phyloP scores from a whole-genome alignment of 352 stramenopile species.

The Pythium plurisporium region DNA sequence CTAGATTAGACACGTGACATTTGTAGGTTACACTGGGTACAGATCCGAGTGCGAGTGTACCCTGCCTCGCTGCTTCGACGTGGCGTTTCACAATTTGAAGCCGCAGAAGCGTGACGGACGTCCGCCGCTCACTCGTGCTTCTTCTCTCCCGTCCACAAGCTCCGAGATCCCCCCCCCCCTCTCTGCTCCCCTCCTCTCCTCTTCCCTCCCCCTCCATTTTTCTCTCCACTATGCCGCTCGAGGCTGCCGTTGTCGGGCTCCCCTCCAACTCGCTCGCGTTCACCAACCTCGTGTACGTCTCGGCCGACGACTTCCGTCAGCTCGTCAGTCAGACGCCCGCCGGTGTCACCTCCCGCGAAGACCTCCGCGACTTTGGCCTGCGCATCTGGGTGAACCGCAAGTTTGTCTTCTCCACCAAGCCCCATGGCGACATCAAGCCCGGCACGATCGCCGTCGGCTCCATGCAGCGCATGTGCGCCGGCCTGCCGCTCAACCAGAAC shows the following conservation, averaged over 20 bases:
- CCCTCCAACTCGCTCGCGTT: constrained; percentile 76
- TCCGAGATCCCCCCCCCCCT: neutral
- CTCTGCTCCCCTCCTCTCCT: neutral
- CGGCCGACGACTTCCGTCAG: constrained; percentile 67
- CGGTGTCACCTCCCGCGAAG: constrained; percentile 61
- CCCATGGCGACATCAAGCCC: constrained; percentile 55
- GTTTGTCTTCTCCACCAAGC: constrained; percentile 76
- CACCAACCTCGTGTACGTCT: constrained; percentile 81
- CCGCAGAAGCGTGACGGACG: constrained; percentile 5
- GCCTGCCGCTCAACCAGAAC: constrained; percentile 56
- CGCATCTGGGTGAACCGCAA: constrained; percentile 83
- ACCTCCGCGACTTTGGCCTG: constrained; percentile 64
- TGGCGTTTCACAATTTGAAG: constrained; percentile 25
- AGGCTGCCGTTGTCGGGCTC: constrained; percentile 56
- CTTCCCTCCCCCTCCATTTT: neutral
- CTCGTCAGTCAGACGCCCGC: constrained; percentile 59
- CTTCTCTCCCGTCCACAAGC: neutral
- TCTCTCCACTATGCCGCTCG: constrained; percentile 46
- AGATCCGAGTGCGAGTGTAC: neutral
- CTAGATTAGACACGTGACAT: neutral
- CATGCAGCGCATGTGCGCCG: constrained; percentile 77
- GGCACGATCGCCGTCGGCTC: constrained; percentile 63
- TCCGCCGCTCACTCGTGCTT: neutral
- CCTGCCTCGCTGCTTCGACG: neutral
- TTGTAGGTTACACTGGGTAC: neutral